Base-by-base conservation (phyloP, 1,139 yeast species). In the Yamadazyma mexicana region DNA sequence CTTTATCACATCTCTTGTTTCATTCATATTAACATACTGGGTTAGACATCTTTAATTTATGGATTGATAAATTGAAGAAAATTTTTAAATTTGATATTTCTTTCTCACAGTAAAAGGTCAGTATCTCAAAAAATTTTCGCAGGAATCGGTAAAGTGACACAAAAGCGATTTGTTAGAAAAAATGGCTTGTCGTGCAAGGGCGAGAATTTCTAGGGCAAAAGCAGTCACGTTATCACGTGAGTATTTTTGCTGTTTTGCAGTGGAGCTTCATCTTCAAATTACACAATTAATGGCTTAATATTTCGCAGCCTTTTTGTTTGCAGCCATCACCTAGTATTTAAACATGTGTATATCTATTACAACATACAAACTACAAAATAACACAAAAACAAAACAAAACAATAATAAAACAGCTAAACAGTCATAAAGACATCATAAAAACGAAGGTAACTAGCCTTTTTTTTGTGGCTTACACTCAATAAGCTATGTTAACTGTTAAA, bases 401-500 rank as follows among this genome's bases (percentile, higher is more conserved):
- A 12, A 22, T n/a, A 14, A 14, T 16, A 31, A 18, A 18, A 31
- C 25, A 31, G 9, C 23, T 9, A 11, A 12, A n/a, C 11, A 16
- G 14, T 4, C 18, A 11, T 14, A 15, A 14, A 28, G 17, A 28
- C 17, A 17, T 20, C 11, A 30, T 17, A 9, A 24, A 5, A 24
- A n/a, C n/a, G n/a, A n/a, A n/a, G n/a, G n/a, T n/a, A n/a, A n/a
- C n/a, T n/a, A n/a, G n/a, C n/a, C n/a, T n/a, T n/a, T n/a, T n/a
- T n/a, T n/a, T n/a, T n/a, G n/a, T n/a, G n/a, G n/a, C n/a, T n/a
- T n/a, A n/a, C n/a, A n/a, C n/a, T 28, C 10, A 28, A 12, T 28
- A 28, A 28, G 20, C 5, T 20, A 30, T 18, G 42, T 59, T 59
- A 11, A 69, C 55, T 15, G 51, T 46, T 48, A 71, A 54, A 9